Percentiles rank a stretch among this genome's conserved stretches.
Conservation (phyloP, 345 rosid genomes). For the Combretum micranthum region DNA sequence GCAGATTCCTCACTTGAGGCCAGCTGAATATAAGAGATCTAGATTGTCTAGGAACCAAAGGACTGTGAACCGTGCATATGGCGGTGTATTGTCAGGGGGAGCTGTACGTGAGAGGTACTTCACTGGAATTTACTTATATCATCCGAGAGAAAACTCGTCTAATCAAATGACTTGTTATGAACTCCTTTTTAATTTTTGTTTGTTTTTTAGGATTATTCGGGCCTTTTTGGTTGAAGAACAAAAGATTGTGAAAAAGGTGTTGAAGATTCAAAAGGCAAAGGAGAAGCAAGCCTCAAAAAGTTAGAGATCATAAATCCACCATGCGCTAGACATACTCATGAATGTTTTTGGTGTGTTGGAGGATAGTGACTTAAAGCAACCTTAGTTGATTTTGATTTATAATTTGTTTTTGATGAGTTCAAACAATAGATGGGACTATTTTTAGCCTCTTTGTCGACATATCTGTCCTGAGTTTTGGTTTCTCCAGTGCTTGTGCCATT, state of each 20-base stretch:
- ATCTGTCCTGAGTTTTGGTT: constrained; percentile 20
- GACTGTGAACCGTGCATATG: constrained; percentile 86
- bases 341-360: constrained; percentile 2
- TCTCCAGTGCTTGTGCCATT: neutral
- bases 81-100: constrained; percentile 74
- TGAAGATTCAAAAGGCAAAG: constrained; percentile 71
- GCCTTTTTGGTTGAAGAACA: constrained; percentile 82
- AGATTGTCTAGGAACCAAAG: constrained; percentile 67
- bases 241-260: constrained; percentile 74
- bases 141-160: neutral
- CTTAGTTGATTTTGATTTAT: constrained; percentile 14
- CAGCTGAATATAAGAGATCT: constrained; percentile 81
- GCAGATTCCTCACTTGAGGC: constrained; percentile 89
- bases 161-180: neutral
- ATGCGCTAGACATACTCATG: constrained; percentile 2
- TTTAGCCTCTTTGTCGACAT: constrained; percentile 19
- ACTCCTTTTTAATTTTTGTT: neutral
- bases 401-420: constrained; percentile 7
- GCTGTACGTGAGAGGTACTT: constrained; percentile 85
- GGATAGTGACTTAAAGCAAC: constrained; percentile 6
- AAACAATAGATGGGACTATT: constrained; percentile 5
- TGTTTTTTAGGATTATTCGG: constrained; percentile 44
- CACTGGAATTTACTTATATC: neutral
- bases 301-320: constrained; percentile 10
- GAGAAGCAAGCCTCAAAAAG: constrained; percentile 53